Evolutionary conservation across 768 basidiomycete genomes (phyloP), one percentile per base, ranked within the genome.

Genomic region (Trametes sanguinea): DNA sequence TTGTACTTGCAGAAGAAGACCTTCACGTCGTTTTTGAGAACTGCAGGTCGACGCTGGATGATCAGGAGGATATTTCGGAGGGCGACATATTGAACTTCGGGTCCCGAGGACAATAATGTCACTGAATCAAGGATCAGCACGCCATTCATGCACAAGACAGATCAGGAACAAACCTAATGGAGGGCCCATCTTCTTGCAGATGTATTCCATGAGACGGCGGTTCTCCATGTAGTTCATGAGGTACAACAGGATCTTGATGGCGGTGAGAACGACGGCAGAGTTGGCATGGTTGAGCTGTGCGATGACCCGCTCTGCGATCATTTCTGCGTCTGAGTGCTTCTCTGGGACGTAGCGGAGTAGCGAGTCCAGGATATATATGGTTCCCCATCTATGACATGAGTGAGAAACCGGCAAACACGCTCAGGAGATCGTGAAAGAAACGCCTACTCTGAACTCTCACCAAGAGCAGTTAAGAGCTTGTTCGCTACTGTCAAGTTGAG

Each of bases 1-100:
- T 98, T 98, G 75, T 98, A 99, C 76, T 99, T 98, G 90, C 95
- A 98, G 77, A 99, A 99, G 78, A 99, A 98, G 13, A 98, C 95
- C 69, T 94, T 94, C 71, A 99, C 96, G 72, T 98, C 97, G 76
- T 97, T 97, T 76, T 92, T 92, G 44, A 99, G 79, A 35, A 99
- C 93, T 11, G 87, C 76, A 3, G 97, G 95, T 33, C 97, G 84
- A 51, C 96, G 85, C 77, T 98, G 97, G 64, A 99, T 95, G 73
- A 99, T 97, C 51, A 99, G 83, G 51, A 98, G 82, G 71, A 99
- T 98, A 71, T 99, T 99, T 54, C 97, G 87, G 33, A 99, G 78
- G 2, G 94, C 93, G 57, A 99, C 95, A 72, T 98, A 99, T 82
- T 98, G 97, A 2, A 99, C 96, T 76, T 98, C 97, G 22, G 95